Evolutionary conservation across 139 green algal genomes (phyloP), one percentile per base, ranked within the genome.

Genomic region (Chlorella sp.): DNA sequence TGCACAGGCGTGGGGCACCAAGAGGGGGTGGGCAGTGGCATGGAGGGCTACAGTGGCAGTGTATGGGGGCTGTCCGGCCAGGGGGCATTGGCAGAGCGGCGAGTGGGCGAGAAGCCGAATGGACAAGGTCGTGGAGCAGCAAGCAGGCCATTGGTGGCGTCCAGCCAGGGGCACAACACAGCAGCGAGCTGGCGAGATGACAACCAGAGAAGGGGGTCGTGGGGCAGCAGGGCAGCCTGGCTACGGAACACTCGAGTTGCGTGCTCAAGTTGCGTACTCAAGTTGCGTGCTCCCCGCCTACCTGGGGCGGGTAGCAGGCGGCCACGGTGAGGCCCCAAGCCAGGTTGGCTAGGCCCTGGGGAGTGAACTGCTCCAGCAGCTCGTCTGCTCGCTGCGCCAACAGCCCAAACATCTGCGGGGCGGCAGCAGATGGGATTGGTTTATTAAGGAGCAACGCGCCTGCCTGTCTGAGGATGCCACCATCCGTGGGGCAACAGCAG

Each of bases 271-370:
- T n/a, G n/a, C n/a, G n/a, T n/a, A n/a, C n/a, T n/a, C n/a, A n/a
- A n/a, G n/a, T n/a, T n/a, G n/a, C n/a, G n/a, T n/a, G n/a, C n/a
- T n/a, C n/a, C n/a, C n/a, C 3, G 19, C 69, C 7, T 51, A 83
- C 64, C 79, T 84, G 64, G 5, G 46, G 67, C 0, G 80, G 80
- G 80, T 85, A 85, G 17, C n/a, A 70, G 7, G 32, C 65, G 5
- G 80, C 80, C 24, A 78, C 68, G 7, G 64, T 46, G 34, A 84
- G 79, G 14, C 79, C 79, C 64, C 64, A 84, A 1, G 62, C 79
- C 43, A 84, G 58, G 79, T 84, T 84, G 79, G 43, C 51, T 44
- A 84, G 64, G 0, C 79, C 79, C 79, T 84, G 79, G 3, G 79
- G 44, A 1, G 79, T 76, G 40, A 84, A 60, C 38, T 76, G 22